A percentile compares a stretch with the other conserved stretches of the same genome.
Evolutionary conservation across 2,329 filamentous ascomycete genomes (phyloP).

Genomic region (Fusarium euwallaceae): DNA sequence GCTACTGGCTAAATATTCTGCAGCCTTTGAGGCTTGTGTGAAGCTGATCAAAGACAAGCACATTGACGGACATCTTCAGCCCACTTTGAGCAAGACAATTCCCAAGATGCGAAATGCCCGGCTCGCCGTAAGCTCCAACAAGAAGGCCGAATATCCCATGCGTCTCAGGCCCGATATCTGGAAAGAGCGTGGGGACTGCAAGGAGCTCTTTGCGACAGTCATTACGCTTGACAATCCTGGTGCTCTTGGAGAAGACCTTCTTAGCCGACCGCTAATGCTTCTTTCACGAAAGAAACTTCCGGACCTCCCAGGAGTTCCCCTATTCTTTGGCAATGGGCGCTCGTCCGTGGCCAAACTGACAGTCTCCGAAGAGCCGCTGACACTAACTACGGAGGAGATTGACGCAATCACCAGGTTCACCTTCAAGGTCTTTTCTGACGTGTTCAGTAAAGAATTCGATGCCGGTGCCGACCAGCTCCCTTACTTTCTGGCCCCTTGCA

Average conservation of each 20-base stretch:
- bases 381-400: conserved; percentile 59
- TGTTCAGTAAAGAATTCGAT: conserved; percentile 91
- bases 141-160: conserved; percentile 81
- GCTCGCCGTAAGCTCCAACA: conserved; percentile 84
- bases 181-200: conserved; percentile 59
- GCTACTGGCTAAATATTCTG: conserved; percentile 85
- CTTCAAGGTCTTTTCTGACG: conserved; percentile 80
- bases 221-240: conserved; percentile 70
- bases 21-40: conserved; percentile 86
- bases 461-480: conserved; percentile 73
- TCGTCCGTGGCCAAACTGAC: conserved; percentile 69
- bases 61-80: conserved; percentile 80
- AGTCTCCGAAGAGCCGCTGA: conserved; percentile 58
- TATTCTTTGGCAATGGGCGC: conserved; percentile 77
- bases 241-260: conserved; percentile 62
- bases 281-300: conserved; percentile 78
- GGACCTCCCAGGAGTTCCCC: conserved; percentile 72
- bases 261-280: conserved; percentile 75
- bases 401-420: conserved; percentile 78
- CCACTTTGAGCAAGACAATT: conserved; percentile 77
- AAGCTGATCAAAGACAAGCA: conserved; percentile 74
- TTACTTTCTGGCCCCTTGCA: conserved; percentile 83
- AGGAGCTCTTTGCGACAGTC: conserved; percentile 70
- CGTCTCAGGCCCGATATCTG: conserved; percentile 83
- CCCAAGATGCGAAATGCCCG: conserved; percentile 90